Conservation (phyloP, 345 rosid species). For the Salix brachista region DNA sequence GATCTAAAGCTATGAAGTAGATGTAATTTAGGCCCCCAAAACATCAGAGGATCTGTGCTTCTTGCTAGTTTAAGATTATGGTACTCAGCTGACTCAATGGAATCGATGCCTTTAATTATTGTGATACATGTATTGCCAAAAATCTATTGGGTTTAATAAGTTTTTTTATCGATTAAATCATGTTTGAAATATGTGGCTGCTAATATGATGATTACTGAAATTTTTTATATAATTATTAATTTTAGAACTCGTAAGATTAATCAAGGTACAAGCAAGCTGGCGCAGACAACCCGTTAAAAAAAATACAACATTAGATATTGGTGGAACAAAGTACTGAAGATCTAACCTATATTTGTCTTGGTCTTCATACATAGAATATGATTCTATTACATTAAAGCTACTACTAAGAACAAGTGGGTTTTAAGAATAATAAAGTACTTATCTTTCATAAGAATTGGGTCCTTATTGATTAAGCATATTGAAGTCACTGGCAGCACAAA, state of each 20-base stretch:
- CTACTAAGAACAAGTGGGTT: not conserved
- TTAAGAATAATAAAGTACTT: not conserved
- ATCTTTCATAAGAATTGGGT: not conserved
- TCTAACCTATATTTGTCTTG: not conserved
- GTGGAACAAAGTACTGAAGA: not conserved
- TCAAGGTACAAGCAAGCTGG: fast-evolving
- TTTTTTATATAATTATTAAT: no score
- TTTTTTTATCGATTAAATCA: no score
- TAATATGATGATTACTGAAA: no score
- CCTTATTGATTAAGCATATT: not conserved
- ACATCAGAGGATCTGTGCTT: not conserved
- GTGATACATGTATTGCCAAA: no score
- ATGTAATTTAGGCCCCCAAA: not conserved
- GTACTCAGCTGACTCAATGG: not conserved
- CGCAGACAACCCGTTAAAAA: no score
- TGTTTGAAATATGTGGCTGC: no score
- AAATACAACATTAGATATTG: not conserved
- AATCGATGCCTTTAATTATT: no score
- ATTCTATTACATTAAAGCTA: not conserved
- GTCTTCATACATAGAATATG: not conserved
- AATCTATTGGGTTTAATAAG: no score
- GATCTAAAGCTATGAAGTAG: not conserved
- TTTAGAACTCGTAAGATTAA: fast-evolving
- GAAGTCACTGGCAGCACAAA: not conserved
- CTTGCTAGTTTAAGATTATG: not conserved